Evolutionary conservation across 202 grass and related monocot genomes (phyloP), one percentile per base, ranked within the genome.

Genomic region (Saccharum hybrid): DNA sequence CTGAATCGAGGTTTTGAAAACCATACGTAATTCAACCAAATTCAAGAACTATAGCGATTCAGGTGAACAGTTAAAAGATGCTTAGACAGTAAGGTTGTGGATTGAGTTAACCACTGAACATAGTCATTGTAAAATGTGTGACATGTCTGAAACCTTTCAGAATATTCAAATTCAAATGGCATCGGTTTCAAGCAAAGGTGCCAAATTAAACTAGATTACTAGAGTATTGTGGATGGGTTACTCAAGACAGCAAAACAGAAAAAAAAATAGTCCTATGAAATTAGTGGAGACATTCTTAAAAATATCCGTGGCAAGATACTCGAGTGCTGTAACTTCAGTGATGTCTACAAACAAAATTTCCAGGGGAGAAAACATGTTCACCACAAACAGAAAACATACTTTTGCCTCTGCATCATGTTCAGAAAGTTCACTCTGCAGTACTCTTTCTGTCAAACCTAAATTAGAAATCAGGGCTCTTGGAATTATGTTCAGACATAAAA

Each of bases 361-460:
- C 2, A 21, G 10, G n/a, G 57, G 7, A 8, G 37, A 6, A 74
- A 3, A 12, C 38, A 49, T 42, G 30, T 62, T 49, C 45, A 26
- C 31, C 60, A 90, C 46, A 61, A 36, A 41, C 8, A 81, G 18
- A 19, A 51, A 82, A 77, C 74, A 75, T 88, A 97, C 94, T 84
- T 97, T 84, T 79, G 86, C 81, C 78, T 97, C 94, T 33, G 94
- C 91, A 34, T 94, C 94, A 23, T 31, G 15, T 62, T 97, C 91
- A 39, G 94, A 90, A 64, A 90, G 63, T 22, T 83, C 80, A 84
- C 91, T 94, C 74, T 86, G 67, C 21, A 94, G 66, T 40, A 97
- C 94, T 76, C 68, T 90, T 79, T 90, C 83, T 40, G 90, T 92
- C 88, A 97, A 86, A 74, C 94, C 94, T 94, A 87, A 84, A 90